These are phyloP conservation scores for Syncephalastrum contaminatum DNA, from an alignment of 371 early-diverging fungal species.

Conservation along the genomic window DNA sequence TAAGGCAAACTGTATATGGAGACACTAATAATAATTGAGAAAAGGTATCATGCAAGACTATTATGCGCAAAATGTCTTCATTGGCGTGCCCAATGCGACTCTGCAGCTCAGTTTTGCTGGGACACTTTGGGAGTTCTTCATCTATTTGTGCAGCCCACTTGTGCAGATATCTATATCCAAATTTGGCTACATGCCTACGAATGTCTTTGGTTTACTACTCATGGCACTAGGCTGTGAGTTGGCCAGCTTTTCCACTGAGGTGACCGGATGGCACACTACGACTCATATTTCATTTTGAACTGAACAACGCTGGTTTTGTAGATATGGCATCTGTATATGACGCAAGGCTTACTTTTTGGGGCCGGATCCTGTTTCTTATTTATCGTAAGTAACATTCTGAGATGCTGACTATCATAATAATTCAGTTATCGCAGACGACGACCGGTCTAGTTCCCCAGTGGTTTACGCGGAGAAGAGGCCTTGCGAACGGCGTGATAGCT, in stretches of 20 bases:
- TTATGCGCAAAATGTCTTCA: slow-evolving; percentile 17
- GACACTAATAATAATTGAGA: background rate
- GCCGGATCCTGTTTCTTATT: slow-evolving; percentile 7
- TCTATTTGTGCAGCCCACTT: slow-evolving; percentile 24
- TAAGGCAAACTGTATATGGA: too few species aligned
- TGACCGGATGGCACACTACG: too few species aligned
- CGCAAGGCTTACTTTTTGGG: slow-evolving; percentile 51
- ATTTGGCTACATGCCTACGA: slow-evolving; percentile 9
- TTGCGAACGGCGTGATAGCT: slow-evolving; percentile 70
- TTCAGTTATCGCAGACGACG: slow-evolving; percentile 8
- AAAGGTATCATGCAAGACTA: slow-evolving; percentile 21
- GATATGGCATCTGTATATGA: slow-evolving; percentile 60
- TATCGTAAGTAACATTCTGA: slow-evolving; percentile 15
- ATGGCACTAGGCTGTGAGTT: too few species aligned
- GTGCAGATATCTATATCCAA: slow-evolving; percentile 21
- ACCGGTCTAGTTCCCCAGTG: slow-evolving; percentile 60
- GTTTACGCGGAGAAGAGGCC: slow-evolving; percentile 58
- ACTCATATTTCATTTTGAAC: background rate
- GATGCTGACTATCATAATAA: background rate
- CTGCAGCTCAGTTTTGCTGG: slow-evolving; percentile 38
- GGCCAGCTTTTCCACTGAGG: too few species aligned
- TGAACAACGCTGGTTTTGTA: slow-evolving; percentile 7
- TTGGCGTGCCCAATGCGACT: slow-evolving; percentile 3
- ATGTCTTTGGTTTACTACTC: too few species aligned
- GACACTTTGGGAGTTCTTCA: slow-evolving; percentile 25